Conservation (phyloP, 768 basidiomycete species). For the Trametes villosa region DNA sequence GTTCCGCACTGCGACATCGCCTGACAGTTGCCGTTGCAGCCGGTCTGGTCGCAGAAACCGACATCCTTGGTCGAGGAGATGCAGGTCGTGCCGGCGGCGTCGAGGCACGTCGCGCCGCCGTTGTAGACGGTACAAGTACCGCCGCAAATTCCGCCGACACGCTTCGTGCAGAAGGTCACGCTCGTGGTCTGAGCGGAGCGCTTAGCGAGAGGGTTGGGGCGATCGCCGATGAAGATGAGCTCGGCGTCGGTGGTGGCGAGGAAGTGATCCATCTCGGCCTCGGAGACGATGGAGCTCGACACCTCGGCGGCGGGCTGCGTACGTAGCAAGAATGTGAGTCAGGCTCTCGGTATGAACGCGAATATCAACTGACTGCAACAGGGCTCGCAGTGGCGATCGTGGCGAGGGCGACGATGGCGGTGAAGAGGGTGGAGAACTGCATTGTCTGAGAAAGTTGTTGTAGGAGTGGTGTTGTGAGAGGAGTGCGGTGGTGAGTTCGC, state of each 20-base stretch:
- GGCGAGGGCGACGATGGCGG: slow-evolving; percentile 4
- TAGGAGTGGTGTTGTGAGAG: too few species aligned
- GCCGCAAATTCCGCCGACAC: slow-evolving; percentile 33
- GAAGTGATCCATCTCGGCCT: slow-evolving; percentile 17
- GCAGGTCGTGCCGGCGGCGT: slow-evolving; percentile 36
- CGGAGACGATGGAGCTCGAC: background rate
- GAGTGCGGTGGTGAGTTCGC: too few species aligned
- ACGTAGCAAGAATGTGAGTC: background rate
- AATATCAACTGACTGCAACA: background rate
- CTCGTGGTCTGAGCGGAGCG: slow-evolving; percentile 28
- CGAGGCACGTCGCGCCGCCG: slow-evolving; percentile 35
- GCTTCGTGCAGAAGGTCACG: slow-evolving; percentile 37
- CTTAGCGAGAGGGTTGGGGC: slow-evolving; percentile 21
- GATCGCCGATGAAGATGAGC: slow-evolving; percentile 30
- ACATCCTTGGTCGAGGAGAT: slow-evolving; percentile 37
- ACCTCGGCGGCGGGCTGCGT: background rate
- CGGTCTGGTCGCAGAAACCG: slow-evolving; percentile 33
- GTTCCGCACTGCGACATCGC: slow-evolving; percentile 31
- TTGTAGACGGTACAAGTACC: slow-evolving; percentile 39
- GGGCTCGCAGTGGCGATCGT: background rate
- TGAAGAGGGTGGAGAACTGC: slow-evolving; percentile 6
- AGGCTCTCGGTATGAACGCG: background rate
- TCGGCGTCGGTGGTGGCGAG: slow-evolving; percentile 27
- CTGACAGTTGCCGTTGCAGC: slow-evolving; percentile 36
- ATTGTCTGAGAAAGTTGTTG: too few species aligned